Base-by-base conservation (phyloP, 305 asterid genomes). In the Fraxinus velutina region DNA sequence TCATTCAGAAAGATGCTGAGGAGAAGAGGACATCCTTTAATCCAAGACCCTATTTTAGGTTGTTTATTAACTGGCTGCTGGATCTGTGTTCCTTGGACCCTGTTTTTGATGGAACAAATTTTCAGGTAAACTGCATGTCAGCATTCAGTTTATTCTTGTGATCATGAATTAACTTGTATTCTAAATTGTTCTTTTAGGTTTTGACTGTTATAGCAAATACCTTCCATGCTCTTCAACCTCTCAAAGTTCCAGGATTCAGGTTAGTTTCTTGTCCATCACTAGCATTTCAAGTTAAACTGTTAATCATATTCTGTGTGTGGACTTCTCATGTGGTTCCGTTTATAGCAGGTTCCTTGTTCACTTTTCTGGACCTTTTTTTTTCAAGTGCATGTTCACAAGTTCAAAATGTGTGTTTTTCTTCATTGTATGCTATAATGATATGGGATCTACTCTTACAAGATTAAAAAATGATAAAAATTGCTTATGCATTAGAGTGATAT, bases 171-270 rank as follows among this genome's bases (percentile, higher is more conserved):
- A 37, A 72, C 36, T n/a, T 81, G 4, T 13, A 29, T 70, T 55
- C 2, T 70, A 15, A 0, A 33, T 22, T 27, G 24, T 80, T 29
- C 82, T 78, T 57, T 80, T 85, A 96, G 99, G 98, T 94, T 75
- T 83, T 96, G 90, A 94, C 97, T 64, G 96, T 96, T 85, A 85
- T 96, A 75, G 97, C 98, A 71, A 94, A 92, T 89, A 83, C 96
- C 36, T 94, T 96, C 86, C 98, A 96, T 85, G 97, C 98, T 81
- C 87, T 96, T 84, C 99, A 96, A 87, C 99, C 99, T 74, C 94
- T 92, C 78, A 96, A 93, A 88, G 90, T 96, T 88, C 97, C 99
- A 75, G 98, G 97, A 55, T 94, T 96, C 94, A 94, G 99, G 99
- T 94, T 79, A 73, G 89, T 82, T 70, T 70, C 39, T 70, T 29